These are phyloP conservation scores for Eruca vesicaria DNA, from an alignment of 441 rosid genomes.

Conservation along the genomic window DNA sequence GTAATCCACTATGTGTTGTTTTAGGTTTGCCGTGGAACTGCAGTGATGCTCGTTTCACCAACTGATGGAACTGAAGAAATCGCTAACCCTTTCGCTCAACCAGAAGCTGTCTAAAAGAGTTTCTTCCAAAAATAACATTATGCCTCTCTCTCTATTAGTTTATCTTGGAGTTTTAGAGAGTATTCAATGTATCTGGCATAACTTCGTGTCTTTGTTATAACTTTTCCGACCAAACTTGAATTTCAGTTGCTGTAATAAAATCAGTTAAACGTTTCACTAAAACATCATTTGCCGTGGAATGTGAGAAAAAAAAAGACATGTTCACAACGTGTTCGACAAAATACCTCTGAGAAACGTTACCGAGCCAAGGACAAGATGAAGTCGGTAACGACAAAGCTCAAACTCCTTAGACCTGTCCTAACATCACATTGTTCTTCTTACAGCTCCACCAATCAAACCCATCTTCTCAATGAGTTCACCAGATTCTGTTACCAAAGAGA, in stretches of 20 bases:
- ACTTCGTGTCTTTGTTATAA: background rate
- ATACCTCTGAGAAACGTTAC: background rate
- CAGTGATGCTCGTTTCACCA: conserved; percentile 94
- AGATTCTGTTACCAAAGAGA: conserved; percentile 51
- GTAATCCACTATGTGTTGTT: conserved; percentile 6
- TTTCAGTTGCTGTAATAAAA: background rate
- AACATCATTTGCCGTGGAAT: no score
- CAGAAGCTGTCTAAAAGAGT: conserved; percentile 69
- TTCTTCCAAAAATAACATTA: background rate
- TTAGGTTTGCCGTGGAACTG: conserved; percentile 92
- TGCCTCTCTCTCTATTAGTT: conserved; percentile 3
- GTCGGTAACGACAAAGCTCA: conserved; percentile 18
- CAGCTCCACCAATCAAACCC: conserved; percentile 18
- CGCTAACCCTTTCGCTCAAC: conserved; percentile 89
- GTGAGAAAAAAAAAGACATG: no score
- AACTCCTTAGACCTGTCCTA: background rate
- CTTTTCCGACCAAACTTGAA: background rate
- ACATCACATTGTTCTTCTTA: conserved; percentile 4
- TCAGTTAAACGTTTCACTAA: no score
- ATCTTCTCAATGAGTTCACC: conserved; percentile 48
- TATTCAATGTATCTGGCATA: background rate
- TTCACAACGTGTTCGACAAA: background rate
- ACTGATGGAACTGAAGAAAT: conserved; percentile 97
- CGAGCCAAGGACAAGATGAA: conserved; percentile 6
- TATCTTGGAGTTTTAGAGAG: conserved; percentile 3